Evolutionary conservation across 257 asterid species (phyloP).

Genomic region (Phtheirospermum japonicum): DNA sequence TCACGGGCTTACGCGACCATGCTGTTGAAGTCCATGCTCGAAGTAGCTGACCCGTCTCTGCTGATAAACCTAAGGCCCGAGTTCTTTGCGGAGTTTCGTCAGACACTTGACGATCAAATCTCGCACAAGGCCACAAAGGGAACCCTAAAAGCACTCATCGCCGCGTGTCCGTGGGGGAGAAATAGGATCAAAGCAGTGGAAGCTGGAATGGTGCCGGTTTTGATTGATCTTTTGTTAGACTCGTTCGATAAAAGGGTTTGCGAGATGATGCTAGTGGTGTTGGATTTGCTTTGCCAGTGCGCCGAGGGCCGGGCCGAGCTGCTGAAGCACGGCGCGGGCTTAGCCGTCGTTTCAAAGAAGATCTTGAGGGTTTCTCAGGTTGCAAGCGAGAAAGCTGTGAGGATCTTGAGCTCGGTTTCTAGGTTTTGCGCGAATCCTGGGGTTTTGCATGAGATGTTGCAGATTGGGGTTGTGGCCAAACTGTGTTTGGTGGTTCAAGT

Average conservation of each 20-base stretch:
- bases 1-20: constrained; percentile 55
- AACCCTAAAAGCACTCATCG: constrained; percentile 41
- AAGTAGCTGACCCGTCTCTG: constrained; percentile 39
- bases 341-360: constrained; percentile 79
- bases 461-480: constrained; percentile 67
- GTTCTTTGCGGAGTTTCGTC: constrained; percentile 46
- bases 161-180: constrained; percentile 49
- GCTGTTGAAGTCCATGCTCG: constrained; percentile 46
- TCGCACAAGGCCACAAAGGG: constrained; percentile 49
- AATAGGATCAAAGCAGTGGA: constrained; percentile 64
- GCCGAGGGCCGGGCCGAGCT: constrained; percentile 86
- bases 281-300: constrained; percentile 69
- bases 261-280: constrained; percentile 45
- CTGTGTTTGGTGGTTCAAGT: constrained; percentile 62
- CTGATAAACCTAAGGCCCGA: constrained; percentile 27
- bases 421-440: constrained; percentile 47
- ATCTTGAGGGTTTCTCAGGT: constrained; percentile 70
- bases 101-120: constrained; percentile 41
- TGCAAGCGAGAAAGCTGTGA: constrained; percentile 64
- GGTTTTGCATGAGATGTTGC: constrained; percentile 66
- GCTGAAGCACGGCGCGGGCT: constrained; percentile 65
- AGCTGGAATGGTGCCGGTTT: constrained; percentile 36
- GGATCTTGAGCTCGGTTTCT: constrained; percentile 56
- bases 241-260: constrained; percentile 38
- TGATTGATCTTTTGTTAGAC: constrained; percentile 56